Conservation (phyloP, 306 rosid genomes). For the Casuarina equisetifolia region DNA sequence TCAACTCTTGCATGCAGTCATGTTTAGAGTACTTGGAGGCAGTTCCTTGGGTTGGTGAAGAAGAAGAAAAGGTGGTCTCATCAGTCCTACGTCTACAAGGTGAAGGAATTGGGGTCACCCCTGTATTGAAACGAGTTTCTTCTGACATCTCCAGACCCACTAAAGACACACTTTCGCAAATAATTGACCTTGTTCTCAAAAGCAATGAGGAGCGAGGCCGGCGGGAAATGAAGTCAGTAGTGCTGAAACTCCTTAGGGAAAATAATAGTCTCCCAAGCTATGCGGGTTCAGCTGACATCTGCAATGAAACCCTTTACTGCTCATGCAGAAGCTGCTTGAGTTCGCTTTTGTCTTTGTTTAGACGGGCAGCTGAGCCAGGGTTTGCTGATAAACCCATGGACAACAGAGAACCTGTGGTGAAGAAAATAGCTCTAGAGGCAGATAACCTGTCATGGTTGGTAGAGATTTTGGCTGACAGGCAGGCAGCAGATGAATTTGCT, state of each 20-base stretch:
- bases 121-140: conserved; percentile 86
- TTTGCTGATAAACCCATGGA: conserved; percentile 38
- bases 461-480: conserved; percentile 79
- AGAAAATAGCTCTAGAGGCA: conserved; percentile 72
- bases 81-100: conserved; percentile 71
- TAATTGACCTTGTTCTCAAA: conserved; percentile 78
- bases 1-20: conserved; percentile 72
- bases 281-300: conserved; percentile 51
- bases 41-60: conserved; percentile 95
- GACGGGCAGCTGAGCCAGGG: conserved; percentile 61
- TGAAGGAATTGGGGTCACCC: conserved; percentile 66
- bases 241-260: conserved; percentile 83
- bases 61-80: conserved; percentile 86
- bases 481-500: conserved; percentile 82
- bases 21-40: conserved; percentile 94
- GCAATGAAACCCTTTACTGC: conserved; percentile 53
- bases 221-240: conserved; percentile 84
- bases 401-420: conserved; percentile 52
- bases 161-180: conserved; percentile 69
- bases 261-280: conserved; percentile 51
- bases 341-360: conserved; percentile 60
- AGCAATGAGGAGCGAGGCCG: conserved; percentile 89
- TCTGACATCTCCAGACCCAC: conserved; percentile 56
- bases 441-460: conserved; percentile 88
- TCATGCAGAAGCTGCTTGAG: conserved; percentile 66